A percentile compares a stretch with the other conserved stretches of the same genome.
These are phyloP conservation scores for Phytophthora cryptogea DNA, from an alignment of 352 stramenopile species.

Conservation along the genomic window DNA sequence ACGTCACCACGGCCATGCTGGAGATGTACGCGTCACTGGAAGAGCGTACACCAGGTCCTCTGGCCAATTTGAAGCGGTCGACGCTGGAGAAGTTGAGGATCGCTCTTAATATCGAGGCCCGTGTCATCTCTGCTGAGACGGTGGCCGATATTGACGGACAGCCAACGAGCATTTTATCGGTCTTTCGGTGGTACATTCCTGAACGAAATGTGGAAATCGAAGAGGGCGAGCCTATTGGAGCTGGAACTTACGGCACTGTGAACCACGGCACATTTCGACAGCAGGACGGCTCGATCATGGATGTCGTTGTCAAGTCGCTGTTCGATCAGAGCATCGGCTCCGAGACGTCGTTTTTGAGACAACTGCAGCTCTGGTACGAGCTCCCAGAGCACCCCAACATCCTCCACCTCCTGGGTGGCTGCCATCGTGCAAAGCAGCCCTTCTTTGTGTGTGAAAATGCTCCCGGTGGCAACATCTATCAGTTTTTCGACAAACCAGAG, in stretches of 20 bases:
- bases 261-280: background rate
- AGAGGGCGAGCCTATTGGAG: background rate
- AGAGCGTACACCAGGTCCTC: background rate
- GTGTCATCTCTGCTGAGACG: conserved; percentile 4
- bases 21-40: conserved; percentile 9
- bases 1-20: conserved; percentile 9
- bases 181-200: conserved; percentile 22
- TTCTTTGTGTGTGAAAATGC: conserved; percentile 44
- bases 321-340: background rate
- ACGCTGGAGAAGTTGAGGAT: conserved; percentile 9
- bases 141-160: background rate
- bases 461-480: conserved; percentile 17
- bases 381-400: conserved; percentile 37
- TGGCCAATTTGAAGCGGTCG: conserved; percentile 2
- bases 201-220: conserved; percentile 6
- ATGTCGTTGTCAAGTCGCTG: conserved; percentile 12
- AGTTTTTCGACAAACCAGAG: conserved; percentile 13
- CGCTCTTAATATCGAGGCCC: background rate
- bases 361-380: conserved; percentile 36
- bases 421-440: conserved; percentile 24
- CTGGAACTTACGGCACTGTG: background rate
- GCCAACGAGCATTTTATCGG: background rate
- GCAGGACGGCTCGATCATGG: conserved; percentile 21
- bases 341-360: conserved; percentile 19
- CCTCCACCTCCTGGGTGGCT: conserved; percentile 35